phyloP scores from a whole-genome alignment of 805 yeast genomes.

The Maudiozyma turicensis region DNA sequence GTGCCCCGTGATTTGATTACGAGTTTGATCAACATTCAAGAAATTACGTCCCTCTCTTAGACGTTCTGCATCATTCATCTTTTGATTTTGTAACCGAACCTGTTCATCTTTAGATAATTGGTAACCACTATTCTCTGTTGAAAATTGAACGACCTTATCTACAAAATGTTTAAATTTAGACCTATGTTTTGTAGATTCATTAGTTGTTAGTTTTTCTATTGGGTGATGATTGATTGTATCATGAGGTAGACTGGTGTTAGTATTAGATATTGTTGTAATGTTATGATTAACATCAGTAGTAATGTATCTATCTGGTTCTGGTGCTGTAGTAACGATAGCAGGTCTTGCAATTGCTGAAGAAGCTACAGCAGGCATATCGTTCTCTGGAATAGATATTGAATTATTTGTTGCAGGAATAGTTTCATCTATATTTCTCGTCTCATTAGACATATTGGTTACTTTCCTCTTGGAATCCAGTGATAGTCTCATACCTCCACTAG shows the following conservation, averaged over 20 bases:
- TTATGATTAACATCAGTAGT: background rate
- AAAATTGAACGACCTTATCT: conserved; percentile 26
- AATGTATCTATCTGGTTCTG: background rate
- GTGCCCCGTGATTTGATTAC: background rate
- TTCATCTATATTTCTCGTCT: background rate
- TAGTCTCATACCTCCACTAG: background rate
- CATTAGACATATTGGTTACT: background rate
- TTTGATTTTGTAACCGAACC: conserved; percentile 1
- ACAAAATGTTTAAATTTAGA: conserved; percentile 21
- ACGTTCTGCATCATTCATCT: background rate
- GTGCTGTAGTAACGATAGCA: background rate
- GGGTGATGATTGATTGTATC: background rate
- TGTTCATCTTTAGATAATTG: conserved; percentile 19
- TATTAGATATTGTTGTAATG: background rate
- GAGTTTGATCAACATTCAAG: background rate
- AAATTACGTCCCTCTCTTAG: conserved; percentile 2
- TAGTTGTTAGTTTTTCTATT: background rate
- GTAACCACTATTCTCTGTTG: conserved; percentile 28
- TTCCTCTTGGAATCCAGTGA: background rate
- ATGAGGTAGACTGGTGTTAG: background rate
- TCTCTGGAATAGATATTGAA: background rate
- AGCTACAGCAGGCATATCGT: background rate
- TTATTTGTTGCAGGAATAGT: background rate
- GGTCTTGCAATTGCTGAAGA: background rate
- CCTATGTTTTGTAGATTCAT: background rate